A percentile compares a stretch with the other conserved stretches of the same genome.
Evolutionary conservation across 768 basidiomycete genomes (phyloP).

Genomic region (Flagelloscypha sp.): DNA sequence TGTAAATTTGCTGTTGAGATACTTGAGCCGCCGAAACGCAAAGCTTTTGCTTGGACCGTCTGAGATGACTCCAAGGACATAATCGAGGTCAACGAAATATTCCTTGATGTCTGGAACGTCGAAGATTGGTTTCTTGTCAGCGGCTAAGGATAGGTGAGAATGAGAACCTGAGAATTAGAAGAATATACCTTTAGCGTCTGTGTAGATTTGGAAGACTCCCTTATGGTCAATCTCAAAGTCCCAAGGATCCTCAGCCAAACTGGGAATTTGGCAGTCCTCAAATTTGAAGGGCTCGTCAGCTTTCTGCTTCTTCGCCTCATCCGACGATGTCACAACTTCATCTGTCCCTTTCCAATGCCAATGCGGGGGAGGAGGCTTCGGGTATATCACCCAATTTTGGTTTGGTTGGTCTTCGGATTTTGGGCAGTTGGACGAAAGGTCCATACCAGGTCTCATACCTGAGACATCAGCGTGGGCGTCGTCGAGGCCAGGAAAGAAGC

Average conservation of each 20-base stretch:
- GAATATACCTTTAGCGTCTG: slow-evolving; percentile 26
- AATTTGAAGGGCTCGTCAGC: slow-evolving; percentile 54
- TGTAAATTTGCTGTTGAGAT: slow-evolving; percentile 86
- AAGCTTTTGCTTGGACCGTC: slow-evolving; percentile 96
- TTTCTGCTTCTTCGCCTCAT: slow-evolving; percentile 19
- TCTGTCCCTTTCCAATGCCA: slow-evolving; percentile 78
- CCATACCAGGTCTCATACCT: slow-evolving; percentile 58
- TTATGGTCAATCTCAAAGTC: slow-evolving; percentile 71
- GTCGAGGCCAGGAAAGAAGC: slow-evolving; percentile 59
- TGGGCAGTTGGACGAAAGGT: slow-evolving; percentile 20
- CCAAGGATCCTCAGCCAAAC: slow-evolving; percentile 51
- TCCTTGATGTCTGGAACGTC: slow-evolving; percentile 82
- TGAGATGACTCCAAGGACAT: slow-evolving; percentile 80
- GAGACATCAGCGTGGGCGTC: slow-evolving; percentile 54
- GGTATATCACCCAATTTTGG: slow-evolving; percentile 80
- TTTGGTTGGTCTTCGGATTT: slow-evolving; percentile 13
- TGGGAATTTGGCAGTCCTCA: slow-evolving; percentile 68
- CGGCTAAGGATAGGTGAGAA: slow-evolving; percentile 9
- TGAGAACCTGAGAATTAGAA: background rate
- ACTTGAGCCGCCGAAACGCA: slow-evolving; percentile 86
- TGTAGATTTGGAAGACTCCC: slow-evolving; percentile 87
- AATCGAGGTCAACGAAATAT: slow-evolving; percentile 95
- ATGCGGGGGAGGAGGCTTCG: slow-evolving; percentile 87
- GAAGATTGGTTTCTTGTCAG: slow-evolving; percentile 52
- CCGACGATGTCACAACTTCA: slow-evolving; percentile 35